phyloP scores from a whole-genome alignment of 179 eudicot species.

The Gypsophila paniculata region DNA sequence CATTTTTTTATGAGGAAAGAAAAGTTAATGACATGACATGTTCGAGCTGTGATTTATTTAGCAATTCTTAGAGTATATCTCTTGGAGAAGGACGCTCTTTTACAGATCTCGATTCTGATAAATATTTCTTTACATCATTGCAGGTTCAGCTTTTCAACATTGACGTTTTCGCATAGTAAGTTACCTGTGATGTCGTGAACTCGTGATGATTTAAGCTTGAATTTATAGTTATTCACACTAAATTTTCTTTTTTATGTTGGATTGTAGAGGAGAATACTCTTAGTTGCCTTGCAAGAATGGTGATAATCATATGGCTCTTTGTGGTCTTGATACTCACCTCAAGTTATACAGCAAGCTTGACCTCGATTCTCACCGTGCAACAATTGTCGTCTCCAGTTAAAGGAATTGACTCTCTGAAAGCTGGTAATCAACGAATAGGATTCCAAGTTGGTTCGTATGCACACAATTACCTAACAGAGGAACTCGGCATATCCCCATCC shows the following conservation, averaged over 20 bases:
- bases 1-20: too few species aligned
- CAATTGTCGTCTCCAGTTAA: slow-evolving; percentile 45
- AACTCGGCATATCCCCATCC: slow-evolving; percentile 40
- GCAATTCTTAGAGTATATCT: background rate
- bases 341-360: slow-evolving; percentile 51
- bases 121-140: slow-evolving; percentile 15
- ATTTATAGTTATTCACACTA: background rate
- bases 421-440: slow-evolving; percentile 33
- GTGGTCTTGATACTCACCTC: slow-evolving; percentile 52
- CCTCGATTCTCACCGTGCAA: slow-evolving; percentile 51
- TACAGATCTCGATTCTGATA: slow-evolving; percentile 6
- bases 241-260: slow-evolving; percentile 1
- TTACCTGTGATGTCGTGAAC: too few species aligned
- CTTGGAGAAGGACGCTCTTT: background rate
- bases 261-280: slow-evolving; percentile 37
- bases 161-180: slow-evolving; percentile 54
- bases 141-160: slow-evolving; percentile 54
- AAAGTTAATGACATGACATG: too few species aligned
- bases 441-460: slow-evolving; percentile 50
- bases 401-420: slow-evolving; percentile 40
- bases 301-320: slow-evolving; percentile 49
- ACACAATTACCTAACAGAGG: slow-evolving; percentile 32
- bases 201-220: background rate
- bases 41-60: background rate
- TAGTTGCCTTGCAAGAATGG: slow-evolving; percentile 41